Conservation (phyloP, 148 eudicot genomes). For the Rhododendron kiyosumense region DNA sequence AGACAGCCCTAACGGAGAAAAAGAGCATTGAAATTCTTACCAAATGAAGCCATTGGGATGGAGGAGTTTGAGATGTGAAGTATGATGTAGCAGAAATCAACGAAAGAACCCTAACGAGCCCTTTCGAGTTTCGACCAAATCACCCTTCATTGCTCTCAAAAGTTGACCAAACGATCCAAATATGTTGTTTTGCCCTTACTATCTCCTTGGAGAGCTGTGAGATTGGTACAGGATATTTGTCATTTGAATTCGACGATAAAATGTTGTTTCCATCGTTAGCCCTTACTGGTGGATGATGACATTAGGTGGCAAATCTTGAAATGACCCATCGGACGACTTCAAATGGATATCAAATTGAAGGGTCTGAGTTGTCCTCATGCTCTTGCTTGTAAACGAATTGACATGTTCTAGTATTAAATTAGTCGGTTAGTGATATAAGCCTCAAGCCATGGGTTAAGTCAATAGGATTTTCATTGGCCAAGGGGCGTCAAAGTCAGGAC, state of each 20-base stretch:
- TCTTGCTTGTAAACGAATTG: not conserved
- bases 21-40: too few relatives aligned
- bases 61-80: too few relatives aligned
- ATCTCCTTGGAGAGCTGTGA: not conserved
- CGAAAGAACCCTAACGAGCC: too few relatives aligned
- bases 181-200: not conserved
- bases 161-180: too few relatives aligned
- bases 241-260: not conserved
- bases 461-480: not conserved
- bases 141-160: too few relatives aligned
- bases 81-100: too few relatives aligned
- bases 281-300: not conserved
- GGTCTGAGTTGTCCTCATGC: not conserved
- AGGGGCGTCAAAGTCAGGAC: not conserved
- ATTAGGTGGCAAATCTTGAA: not conserved
- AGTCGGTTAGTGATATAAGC: not conserved
- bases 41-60: too few relatives aligned
- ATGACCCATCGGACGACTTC: not conserved
- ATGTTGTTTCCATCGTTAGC: not conserved
- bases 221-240: not conserved
- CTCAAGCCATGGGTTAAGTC: not conserved
- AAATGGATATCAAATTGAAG: not conserved
- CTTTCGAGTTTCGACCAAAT: too few relatives aligned
- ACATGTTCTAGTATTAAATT: not conserved
- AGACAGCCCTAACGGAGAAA: too few relatives aligned